Percentiles rank a stretch among this genome's conserved stretches.
phyloP scores from a whole-genome alignment of 169 alveolate species.

The Toxoplasma gondii region DNA sequence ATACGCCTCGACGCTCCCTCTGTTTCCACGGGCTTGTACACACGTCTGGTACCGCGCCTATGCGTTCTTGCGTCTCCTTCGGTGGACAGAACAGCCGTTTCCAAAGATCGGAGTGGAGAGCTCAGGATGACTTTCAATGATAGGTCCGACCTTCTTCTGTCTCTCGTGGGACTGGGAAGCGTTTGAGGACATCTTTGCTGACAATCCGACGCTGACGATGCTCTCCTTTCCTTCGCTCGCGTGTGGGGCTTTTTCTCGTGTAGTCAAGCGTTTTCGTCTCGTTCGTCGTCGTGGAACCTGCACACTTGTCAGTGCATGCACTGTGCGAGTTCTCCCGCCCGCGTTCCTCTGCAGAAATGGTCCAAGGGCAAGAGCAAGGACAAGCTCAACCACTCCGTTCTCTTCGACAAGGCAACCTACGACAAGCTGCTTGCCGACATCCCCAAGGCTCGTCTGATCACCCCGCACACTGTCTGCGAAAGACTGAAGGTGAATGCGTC shows the following conservation, averaged over 20 bases:
- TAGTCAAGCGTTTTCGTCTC: background rate
- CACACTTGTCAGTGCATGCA: background rate
- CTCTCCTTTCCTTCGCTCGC: background rate
- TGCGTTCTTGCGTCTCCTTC: too few species aligned
- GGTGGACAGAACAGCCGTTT: too few species aligned
- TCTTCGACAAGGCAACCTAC: constrained; percentile 91
- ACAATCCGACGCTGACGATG: constrained; percentile 44
- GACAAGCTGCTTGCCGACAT: constrained; percentile 91
- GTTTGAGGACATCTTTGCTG: constrained; percentile 27
- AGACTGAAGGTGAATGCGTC: constrained; percentile 84
- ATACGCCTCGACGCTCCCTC: too few species aligned
- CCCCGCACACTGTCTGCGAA: constrained; percentile 92
- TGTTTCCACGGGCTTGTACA: too few species aligned
- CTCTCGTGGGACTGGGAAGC: background rate
- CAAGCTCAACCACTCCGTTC: constrained; percentile 95
- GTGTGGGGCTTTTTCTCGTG: background rate
- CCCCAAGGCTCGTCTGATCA: constrained; percentile 91
- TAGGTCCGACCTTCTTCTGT: background rate
- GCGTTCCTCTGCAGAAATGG: constrained; percentile 67
- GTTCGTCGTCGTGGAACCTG: background rate
- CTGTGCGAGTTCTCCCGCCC: background rate
- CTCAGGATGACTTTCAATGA: constrained; percentile 38
- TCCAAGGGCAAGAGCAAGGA: constrained; percentile 84
- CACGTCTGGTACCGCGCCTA: too few species aligned
- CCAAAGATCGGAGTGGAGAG: too few species aligned